These are phyloP conservation scores for Hymenoscyphus repandus DNA, from an alignment of 2,329 filamentous ascomycete species.

Conservation along the genomic window DNA sequence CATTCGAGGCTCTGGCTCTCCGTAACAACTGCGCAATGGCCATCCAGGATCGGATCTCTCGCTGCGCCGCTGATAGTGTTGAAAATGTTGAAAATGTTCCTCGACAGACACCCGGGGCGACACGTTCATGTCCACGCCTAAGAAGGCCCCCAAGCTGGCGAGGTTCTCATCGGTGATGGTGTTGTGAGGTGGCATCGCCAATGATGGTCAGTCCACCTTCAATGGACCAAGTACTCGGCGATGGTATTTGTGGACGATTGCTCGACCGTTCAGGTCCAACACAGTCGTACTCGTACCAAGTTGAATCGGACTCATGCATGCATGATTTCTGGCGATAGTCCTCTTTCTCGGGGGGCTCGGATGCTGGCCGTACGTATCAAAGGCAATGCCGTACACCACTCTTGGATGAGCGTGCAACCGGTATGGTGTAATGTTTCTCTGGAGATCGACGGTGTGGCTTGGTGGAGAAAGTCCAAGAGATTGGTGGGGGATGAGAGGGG, in stretches of 20 bases:
- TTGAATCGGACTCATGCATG: conserved; percentile 2
- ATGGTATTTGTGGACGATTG: not conserved
- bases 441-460: not conserved
- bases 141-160: conserved; percentile 1
- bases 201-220: too few species aligned
- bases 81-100: conserved; percentile 2
- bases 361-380: not conserved
- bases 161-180: conserved; percentile 2
- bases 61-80: conserved; percentile 1
- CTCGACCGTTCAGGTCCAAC: not conserved
- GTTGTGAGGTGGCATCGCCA: conserved; percentile 1
- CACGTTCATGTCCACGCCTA: conserved; percentile 2
- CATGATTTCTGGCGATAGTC: not conserved
- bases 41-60: not conserved
- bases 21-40: not conserved
- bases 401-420: not conserved
- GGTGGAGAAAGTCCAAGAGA: not conserved
- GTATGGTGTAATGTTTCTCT: too few species aligned
- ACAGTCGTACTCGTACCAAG: not conserved
- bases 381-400: not conserved
- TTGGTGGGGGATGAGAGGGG: not conserved
- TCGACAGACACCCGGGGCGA: conserved; percentile 1
- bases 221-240: not conserved
- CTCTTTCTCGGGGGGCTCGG: not conserved
- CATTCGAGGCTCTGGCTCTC: not conserved